Conservation (phyloP, 805 yeast genomes). For the Kuraishia cidri region DNA sequence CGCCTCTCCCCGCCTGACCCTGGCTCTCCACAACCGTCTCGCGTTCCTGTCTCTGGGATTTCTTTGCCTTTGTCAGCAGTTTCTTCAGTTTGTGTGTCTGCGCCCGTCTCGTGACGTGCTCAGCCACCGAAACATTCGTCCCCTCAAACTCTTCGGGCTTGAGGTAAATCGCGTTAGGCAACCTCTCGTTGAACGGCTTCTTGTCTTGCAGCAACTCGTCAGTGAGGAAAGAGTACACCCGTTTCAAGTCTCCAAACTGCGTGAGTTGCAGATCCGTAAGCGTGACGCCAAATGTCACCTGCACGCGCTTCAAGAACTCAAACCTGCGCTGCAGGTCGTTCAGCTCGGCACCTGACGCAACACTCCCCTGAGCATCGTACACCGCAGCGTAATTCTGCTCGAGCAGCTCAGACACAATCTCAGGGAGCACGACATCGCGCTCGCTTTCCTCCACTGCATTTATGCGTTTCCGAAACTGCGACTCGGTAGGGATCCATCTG, state of each 20-base stretch:
- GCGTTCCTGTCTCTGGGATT: conserved; percentile 10
- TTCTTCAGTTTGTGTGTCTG: conserved; percentile 35
- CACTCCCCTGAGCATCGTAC: too few relatives aligned
- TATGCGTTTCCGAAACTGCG: conserved; percentile 8
- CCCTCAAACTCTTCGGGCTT: conserved; percentile 45
- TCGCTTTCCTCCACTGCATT: background rate
- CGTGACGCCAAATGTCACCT: conserved; percentile 36
- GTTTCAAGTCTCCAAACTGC: conserved; percentile 25
- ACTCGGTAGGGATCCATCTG: conserved; percentile 20
- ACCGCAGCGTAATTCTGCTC: too few relatives aligned
- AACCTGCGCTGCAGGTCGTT: conserved; percentile 42
- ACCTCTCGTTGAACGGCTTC: conserved; percentile 43
- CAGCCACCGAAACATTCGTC: conserved; percentile 44
- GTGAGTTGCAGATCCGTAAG: conserved; percentile 44
- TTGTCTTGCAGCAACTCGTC: conserved; percentile 27
- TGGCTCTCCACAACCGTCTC: background rate
- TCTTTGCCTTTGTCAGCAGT: conserved; percentile 26
- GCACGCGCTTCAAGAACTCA: conserved; percentile 35
- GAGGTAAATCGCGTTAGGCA: conserved; percentile 70
- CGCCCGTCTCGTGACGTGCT: conserved; percentile 35
- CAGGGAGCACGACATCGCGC: background rate
- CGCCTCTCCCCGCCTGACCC: too few relatives aligned
- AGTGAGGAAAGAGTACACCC: conserved; percentile 27
- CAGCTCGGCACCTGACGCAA: conserved; percentile 7
- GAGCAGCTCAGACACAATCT: background rate